Conservation (phyloP, 2,329 filamentous ascomycete species). For the Alternaria viburni region DNA sequence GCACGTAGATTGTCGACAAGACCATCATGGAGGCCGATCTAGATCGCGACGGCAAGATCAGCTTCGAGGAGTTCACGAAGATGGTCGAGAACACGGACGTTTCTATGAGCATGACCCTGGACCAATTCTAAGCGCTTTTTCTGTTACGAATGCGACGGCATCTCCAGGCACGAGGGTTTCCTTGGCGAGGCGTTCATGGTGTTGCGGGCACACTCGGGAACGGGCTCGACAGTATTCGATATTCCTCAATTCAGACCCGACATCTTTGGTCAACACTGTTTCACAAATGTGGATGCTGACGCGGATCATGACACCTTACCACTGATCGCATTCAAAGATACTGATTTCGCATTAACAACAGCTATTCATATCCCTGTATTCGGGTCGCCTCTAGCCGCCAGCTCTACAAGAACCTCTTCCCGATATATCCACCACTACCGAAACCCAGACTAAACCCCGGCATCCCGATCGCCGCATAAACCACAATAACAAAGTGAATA, state of each 20-base stretch:
- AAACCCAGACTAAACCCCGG: not conserved
- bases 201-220: conserved; percentile 23
- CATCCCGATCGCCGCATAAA: conserved; percentile 7
- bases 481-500: conserved; percentile 4
- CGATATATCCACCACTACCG: not conserved
- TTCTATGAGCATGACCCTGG: conserved; percentile 71
- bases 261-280: not conserved
- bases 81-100: conserved; percentile 96
- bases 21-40: conserved; percentile 99
- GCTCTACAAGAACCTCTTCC: not conserved
- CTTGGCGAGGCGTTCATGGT: conserved; percentile 46
- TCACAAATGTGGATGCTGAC: not conserved
- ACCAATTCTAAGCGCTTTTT: conserved; percentile 52
- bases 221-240: conserved; percentile 32
- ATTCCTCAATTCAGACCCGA: conserved; percentile 35
- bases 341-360: not conserved
- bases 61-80: conserved; percentile 97
- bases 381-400: not conserved
- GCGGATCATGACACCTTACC: not conserved
- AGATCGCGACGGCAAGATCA: conserved; percentile 96
- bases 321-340: not conserved
- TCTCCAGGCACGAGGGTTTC: conserved; percentile 22
- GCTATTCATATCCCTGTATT: too few relatives aligned
- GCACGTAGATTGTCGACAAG: conserved; percentile 89
- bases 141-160: conserved; percentile 20